These are phyloP conservation scores for Conticribra weissflogii DNA, from an alignment of 108 stramenopile genomes.

Conservation along the genomic window DNA sequence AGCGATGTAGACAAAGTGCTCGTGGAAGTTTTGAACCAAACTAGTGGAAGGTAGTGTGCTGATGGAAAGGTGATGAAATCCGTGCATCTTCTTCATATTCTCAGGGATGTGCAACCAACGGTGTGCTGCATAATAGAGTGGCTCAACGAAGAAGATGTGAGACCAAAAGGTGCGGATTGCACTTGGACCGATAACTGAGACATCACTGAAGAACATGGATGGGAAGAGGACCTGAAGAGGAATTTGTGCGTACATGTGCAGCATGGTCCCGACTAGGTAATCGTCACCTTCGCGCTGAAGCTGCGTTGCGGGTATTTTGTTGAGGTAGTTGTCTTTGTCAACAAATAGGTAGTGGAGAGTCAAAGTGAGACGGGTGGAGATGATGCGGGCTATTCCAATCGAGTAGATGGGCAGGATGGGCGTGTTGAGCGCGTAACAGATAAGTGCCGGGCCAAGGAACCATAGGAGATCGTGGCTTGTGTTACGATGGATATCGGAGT, in stretches of 20 bases:
- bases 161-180: constrained; percentile 43
- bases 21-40: constrained; percentile 74
- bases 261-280: constrained; percentile 57
- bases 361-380: constrained; percentile 57
- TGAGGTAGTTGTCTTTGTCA: constrained; percentile 74
- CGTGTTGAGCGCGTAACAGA: constrained; percentile 47
- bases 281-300: constrained; percentile 62
- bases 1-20: constrained; percentile 76
- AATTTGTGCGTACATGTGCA: constrained; percentile 74
- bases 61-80: constrained; percentile 74
- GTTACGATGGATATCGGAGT: constrained; percentile 60
- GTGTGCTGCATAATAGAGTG: constrained; percentile 69
- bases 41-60: constrained; percentile 64
- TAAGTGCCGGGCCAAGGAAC: constrained; percentile 58
- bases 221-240: constrained; percentile 68
- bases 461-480: constrained; percentile 58
- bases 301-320: constrained; percentile 69
- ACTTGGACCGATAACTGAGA: constrained; percentile 45
- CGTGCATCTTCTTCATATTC: constrained; percentile 76
- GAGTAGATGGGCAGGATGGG: constrained; percentile 62
- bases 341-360: constrained; percentile 64
- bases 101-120: constrained; percentile 73
- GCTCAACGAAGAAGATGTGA: constrained; percentile 65
- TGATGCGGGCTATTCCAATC: constrained; percentile 61
- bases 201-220: constrained; percentile 62